phyloP scores from a whole-genome alignment of 139 green algal species.

The Chlorella ohadii region DNA sequence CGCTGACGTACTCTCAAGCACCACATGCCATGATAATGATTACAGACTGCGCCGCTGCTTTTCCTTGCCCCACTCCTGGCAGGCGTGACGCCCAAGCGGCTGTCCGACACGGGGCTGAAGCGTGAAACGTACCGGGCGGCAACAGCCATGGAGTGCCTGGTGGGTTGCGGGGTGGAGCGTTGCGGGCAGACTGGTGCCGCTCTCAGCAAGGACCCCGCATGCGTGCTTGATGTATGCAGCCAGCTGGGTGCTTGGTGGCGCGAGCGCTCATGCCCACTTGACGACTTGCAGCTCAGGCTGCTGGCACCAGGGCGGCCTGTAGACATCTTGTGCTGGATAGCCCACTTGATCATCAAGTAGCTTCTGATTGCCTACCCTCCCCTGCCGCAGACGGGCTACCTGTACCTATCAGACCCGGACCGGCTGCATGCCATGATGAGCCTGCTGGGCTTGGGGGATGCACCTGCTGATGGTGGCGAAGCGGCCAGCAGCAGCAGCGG shows the following conservation, averaged over 20 bases:
- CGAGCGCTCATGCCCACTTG: no score
- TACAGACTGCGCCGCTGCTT: neutral
- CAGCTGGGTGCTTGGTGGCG: no score
- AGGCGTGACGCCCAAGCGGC: conserved; percentile 48
- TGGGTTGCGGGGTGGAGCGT: neutral
- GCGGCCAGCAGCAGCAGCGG: neutral
- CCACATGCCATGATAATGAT: no score
- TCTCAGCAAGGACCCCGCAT: neutral
- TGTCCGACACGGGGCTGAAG: conserved; percentile 38
- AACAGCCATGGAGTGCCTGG: conserved; percentile 65
- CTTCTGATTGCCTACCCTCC: no score
- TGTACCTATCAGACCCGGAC: conserved; percentile 56
- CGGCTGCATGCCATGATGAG: conserved; percentile 58
- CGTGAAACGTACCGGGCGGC: conserved; percentile 55
- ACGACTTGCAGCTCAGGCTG: no score
- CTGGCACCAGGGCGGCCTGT: no score
- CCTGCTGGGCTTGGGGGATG: conserved; percentile 47
- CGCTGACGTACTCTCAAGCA: no score
- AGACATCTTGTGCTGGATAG: no score
- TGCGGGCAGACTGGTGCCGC: neutral
- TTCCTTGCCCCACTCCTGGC: neutral
- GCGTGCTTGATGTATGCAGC: no score
- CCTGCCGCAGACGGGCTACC: conserved; percentile 45
- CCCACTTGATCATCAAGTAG: no score
- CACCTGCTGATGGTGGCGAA: neutral